phyloP scores from a whole-genome alignment of 116 monocot genomes.

The Dioscorea cayenensis region DNA sequence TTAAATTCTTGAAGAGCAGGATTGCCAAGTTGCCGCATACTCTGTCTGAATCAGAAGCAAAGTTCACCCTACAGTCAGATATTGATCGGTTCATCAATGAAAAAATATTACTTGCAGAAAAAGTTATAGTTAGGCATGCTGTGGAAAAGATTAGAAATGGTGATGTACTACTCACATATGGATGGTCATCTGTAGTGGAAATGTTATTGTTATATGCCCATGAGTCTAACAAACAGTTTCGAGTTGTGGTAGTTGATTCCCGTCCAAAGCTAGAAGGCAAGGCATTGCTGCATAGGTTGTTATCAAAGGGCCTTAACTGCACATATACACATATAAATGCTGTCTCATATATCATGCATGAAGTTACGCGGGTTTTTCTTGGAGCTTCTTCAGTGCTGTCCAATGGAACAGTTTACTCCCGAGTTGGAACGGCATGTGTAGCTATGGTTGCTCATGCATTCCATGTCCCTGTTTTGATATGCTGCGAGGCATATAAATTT shows the following conservation, averaged over 20 bases:
- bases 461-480: conserved; percentile 83
- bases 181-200: conserved; percentile 83
- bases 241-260: conserved; percentile 86
- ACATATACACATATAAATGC: conserved; percentile 97
- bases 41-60: conserved; percentile 76
- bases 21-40: conserved; percentile 66
- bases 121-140: conserved; percentile 82
- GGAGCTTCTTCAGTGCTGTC: conserved; percentile 73
- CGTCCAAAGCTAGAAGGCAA: conserved; percentile 95
- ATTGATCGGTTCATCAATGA: conserved; percentile 91
- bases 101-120: conserved; percentile 88
- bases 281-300: conserved; percentile 53
- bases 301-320: conserved; percentile 69
- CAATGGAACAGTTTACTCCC: conserved; percentile 88
- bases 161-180: conserved; percentile 90
- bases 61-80: conserved; percentile 64
- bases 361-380: conserved; percentile 78
- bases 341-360: conserved; percentile 95
- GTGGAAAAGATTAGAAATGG: conserved; percentile 87
- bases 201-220: conserved; percentile 73
- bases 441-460: conserved; percentile 93
- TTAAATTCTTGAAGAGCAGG: conserved; percentile 82
- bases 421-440: conserved; percentile 87
- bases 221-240: conserved; percentile 70
- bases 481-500: conserved; percentile 99